phyloP scores from a whole-genome alignment of 345 rosid genomes.

The Citrus australasica region DNA sequence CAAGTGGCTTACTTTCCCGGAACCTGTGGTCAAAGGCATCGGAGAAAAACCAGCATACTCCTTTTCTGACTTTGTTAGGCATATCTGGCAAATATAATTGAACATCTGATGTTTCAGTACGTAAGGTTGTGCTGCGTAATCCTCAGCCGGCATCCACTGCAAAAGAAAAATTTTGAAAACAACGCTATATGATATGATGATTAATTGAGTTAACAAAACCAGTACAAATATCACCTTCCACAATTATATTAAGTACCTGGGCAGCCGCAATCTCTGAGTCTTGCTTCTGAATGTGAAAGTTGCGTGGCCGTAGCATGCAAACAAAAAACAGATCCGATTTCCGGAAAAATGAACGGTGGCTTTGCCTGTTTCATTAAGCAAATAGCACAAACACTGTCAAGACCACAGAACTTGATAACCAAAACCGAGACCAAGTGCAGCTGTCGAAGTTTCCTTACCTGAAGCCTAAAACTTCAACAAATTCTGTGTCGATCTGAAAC shows the following conservation, averaged over 20 bases:
- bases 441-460: conserved; percentile 30
- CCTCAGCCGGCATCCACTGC: conserved; percentile 76
- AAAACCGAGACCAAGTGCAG: neutral
- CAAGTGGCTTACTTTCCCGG: conserved; percentile 44
- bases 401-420: neutral
- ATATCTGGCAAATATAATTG: conserved; percentile 49
- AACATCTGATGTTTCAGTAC: conserved; percentile 38
- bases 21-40: conserved; percentile 30
- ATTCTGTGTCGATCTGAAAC: conserved; percentile 55
- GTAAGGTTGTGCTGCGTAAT: conserved; percentile 61
- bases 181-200: neutral
- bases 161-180: neutral
- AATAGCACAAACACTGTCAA: neutral
- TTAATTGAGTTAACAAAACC: too few relatives aligned
- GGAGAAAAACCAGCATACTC: conserved; percentile 53
- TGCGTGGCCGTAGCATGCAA: conserved; percentile 47
- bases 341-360: conserved; percentile 43
- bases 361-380: conserved; percentile 44
- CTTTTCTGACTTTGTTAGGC: conserved; percentile 39
- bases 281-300: conserved; percentile 45
- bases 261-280: conserved; percentile 59
- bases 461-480: conserved; percentile 60
- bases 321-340: conserved; percentile 60
- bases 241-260: conserved; percentile 29
- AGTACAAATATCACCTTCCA: too few relatives aligned